A percentile compares a stretch with the other conserved stretches of the same genome.
These are phyloP conservation scores for Tagetes patula DNA, from an alignment of 129 eudicot species.

Conservation along the genomic window DNA sequence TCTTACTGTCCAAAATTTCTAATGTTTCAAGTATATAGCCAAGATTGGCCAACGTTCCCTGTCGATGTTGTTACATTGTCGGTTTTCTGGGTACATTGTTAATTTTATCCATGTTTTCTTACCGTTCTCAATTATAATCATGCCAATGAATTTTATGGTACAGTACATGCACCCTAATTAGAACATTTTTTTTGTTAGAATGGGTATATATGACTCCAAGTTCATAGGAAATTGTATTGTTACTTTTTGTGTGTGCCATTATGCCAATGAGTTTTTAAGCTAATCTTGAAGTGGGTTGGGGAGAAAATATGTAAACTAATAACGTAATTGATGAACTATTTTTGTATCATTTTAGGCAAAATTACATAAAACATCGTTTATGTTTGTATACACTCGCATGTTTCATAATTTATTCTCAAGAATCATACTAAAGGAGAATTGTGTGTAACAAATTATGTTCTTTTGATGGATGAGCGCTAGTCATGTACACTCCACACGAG, in stretches of 20 bases:
- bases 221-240: too few species aligned
- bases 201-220: not conserved
- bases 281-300: not conserved
- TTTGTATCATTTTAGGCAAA: not conserved
- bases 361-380: not conserved
- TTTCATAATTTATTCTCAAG: too few species aligned
- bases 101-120: not conserved
- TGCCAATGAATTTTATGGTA: not conserved
- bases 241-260: too few species aligned
- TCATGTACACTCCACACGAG: too few species aligned
- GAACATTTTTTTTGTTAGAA: not conserved
- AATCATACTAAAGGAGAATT: too few species aligned
- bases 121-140: not conserved
- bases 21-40: not conserved
- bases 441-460: too few species aligned
- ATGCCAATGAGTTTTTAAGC: too few species aligned
- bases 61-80: conserved; percentile 4
- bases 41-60: not conserved
- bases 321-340: not conserved
- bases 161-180: not conserved
- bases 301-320: not conserved
- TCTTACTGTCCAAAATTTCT: not conserved
- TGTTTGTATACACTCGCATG: too few species aligned
- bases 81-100: not conserved
- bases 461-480: too few species aligned